Conservation (phyloP, 2,329 filamentous ascomycete species). For the Emydomyces testavorans region DNA sequence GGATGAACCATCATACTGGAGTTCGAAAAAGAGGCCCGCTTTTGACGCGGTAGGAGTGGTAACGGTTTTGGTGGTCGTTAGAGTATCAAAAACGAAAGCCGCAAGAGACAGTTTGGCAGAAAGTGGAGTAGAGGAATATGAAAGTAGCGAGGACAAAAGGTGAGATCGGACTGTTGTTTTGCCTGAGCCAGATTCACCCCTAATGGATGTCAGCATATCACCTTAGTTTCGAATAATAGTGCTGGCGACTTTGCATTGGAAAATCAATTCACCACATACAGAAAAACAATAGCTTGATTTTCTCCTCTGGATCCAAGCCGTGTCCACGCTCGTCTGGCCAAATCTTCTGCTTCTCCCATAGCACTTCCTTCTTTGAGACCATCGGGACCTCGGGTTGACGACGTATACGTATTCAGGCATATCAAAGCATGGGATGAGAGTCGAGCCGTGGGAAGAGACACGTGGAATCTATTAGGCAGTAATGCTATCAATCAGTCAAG, state of each 20-base stretch:
- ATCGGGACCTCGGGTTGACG: slow-evolving; percentile 77
- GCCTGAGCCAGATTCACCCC: slow-evolving; percentile 88
- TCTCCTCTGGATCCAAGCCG: slow-evolving; percentile 78
- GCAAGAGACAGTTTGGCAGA: slow-evolving; percentile 89
- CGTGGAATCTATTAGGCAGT: slow-evolving; percentile 68
- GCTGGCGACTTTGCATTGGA: background rate
- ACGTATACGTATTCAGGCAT: slow-evolving; percentile 87
- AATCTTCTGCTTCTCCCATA: slow-evolving; percentile 81
- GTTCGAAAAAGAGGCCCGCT: slow-evolving; percentile 84
- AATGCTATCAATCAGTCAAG: background rate
- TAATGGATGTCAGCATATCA: slow-evolving; percentile 29
- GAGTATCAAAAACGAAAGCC: slow-evolving; percentile 86
- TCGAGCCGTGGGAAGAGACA: slow-evolving; percentile 72
- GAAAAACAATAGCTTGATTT: slow-evolving; percentile 82
- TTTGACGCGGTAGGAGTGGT: slow-evolving; percentile 94
- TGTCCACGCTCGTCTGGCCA: slow-evolving; percentile 75
- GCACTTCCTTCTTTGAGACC: slow-evolving; percentile 84
- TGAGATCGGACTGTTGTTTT: slow-evolving; percentile 93
- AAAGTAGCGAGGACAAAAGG: slow-evolving; percentile 70
- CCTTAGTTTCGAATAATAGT: background rate
- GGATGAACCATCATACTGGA: slow-evolving; percentile 88
- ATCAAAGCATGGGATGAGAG: slow-evolving; percentile 88
- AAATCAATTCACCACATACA: slow-evolving; percentile 50
- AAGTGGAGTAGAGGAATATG: slow-evolving; percentile 81
- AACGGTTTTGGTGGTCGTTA: slow-evolving; percentile 93